Evolutionary conservation across 768 basidiomycete species (phyloP).

Genomic region (Auricularia heimuer): DNA sequence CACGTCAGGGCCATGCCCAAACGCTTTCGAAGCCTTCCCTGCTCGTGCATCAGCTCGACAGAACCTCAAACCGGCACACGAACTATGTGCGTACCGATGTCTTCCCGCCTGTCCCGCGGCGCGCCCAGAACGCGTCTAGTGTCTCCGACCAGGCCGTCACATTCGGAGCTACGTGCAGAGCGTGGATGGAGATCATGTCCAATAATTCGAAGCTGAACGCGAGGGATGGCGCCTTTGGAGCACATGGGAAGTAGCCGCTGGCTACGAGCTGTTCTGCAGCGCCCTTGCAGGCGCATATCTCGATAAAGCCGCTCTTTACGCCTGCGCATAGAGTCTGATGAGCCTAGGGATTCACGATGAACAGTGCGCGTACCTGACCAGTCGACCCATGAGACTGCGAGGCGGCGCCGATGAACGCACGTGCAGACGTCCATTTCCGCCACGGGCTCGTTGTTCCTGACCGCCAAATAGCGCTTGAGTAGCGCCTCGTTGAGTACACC

Average conservation of each 20-base stretch:
- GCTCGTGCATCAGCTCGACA: neutral
- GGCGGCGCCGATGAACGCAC: no score
- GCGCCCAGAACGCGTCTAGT: neutral
- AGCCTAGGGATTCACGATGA: no score
- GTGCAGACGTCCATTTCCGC: no score
- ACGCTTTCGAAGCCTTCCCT: neutral
- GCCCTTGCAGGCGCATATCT: neutral
- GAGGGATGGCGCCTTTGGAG: neutral
- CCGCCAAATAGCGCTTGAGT: no score
- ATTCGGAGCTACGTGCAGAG: neutral
- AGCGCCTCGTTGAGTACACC: no score
- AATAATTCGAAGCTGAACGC: neutral
- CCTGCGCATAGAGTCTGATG: neutral
- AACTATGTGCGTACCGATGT: neutral
- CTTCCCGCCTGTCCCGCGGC: neutral
- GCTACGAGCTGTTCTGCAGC: neutral
- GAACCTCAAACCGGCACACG: neutral
- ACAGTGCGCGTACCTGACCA: no score
- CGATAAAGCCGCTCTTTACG: neutral
- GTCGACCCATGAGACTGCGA: no score
- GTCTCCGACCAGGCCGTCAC: neutral
- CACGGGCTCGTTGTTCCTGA: no score
- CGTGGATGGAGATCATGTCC: neutral
- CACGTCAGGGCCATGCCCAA: neutral
- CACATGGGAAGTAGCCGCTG: neutral